A percentile compares a stretch with the other conserved stretches of the same genome.
phyloP scores from a whole-genome alignment of 495 filamentous ascomycete species.

The Trypethelium eluteriae region DNA sequence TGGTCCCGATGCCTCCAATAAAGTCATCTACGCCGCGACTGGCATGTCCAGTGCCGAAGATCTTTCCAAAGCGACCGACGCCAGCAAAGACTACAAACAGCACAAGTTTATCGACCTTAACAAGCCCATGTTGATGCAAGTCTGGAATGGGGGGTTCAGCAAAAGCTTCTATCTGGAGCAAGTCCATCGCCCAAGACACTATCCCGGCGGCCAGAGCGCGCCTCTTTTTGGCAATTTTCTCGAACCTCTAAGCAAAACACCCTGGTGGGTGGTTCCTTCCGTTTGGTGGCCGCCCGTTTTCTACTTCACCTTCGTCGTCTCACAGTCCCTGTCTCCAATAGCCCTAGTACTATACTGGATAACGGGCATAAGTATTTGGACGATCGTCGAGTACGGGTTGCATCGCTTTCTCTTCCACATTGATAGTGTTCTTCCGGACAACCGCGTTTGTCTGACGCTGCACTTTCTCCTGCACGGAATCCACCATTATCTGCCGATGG shows the following conservation, averaged over 20 bases:
- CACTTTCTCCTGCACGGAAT: conserved; percentile 97
- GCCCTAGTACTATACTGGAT: conserved; percentile 50
- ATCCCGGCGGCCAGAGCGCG: conserved; percentile 83
- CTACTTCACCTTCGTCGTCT: conserved; percentile 65
- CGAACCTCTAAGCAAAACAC: conserved; percentile 85
- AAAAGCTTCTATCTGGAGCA: conserved; percentile 95
- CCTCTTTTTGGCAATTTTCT: conserved; percentile 97
- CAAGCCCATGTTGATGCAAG: conserved; percentile 76
- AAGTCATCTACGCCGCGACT: conserved; percentile 60
- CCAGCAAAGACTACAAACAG: conserved; percentile 61
- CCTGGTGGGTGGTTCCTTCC: conserved; percentile 82
- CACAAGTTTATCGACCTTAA: conserved; percentile 92
- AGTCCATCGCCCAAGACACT: conserved; percentile 90
- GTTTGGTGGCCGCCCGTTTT: conserved; percentile 78
- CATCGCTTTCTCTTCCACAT: conserved; percentile 93
- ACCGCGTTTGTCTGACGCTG: conserved; percentile 74
- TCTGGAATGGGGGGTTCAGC: conserved; percentile 79
- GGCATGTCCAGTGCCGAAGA: conserved; percentile 83
- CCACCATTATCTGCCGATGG: conserved; percentile 98
- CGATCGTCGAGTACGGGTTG: conserved; percentile 79
- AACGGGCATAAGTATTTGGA: conserved; percentile 70
- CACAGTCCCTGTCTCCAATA: conserved; percentile 45
- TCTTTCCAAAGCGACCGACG: conserved; percentile 76
- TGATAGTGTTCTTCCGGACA: conserved; percentile 87
- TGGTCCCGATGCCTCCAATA: conserved; percentile 22